These are phyloP conservation scores for Phytophthora constricta DNA, from an alignment of 352 stramenopile species.

Conservation along the genomic window DNA sequence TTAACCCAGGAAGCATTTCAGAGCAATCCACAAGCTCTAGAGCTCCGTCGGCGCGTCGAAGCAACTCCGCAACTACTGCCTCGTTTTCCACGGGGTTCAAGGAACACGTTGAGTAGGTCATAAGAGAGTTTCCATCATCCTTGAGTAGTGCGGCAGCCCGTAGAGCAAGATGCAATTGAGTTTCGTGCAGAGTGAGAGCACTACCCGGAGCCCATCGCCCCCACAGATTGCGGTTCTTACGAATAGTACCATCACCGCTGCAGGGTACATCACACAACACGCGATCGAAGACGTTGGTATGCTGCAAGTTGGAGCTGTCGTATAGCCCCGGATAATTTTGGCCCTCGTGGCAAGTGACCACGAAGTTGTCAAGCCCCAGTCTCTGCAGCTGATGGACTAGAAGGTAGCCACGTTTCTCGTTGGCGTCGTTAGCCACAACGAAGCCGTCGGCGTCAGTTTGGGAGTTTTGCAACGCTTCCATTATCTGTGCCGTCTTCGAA, in stretches of 20 bases:
- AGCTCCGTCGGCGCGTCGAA: constrained; percentile 86
- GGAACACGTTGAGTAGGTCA: constrained; percentile 97
- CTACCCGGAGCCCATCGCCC: constrained; percentile 88
- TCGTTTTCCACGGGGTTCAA: constrained; percentile 99
- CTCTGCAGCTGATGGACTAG: constrained; percentile 94
- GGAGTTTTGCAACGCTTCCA: constrained; percentile 76
- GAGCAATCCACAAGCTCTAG: constrained; percentile 91
- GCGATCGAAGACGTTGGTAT: constrained; percentile 93
- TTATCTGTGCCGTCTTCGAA: constrained; percentile 98
- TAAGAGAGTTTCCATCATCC: constrained; percentile 71
- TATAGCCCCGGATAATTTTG: constrained; percentile 95
- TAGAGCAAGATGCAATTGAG: constrained; percentile 94
- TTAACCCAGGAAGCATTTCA: constrained; percentile 52
- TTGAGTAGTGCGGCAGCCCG: constrained; percentile 90
- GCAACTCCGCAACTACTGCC: constrained; percentile 92
- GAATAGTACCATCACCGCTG: constrained; percentile 97
- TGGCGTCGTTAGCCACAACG: constrained; percentile 96
- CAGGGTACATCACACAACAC: constrained; percentile 99
- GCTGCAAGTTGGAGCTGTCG: constrained; percentile 32
- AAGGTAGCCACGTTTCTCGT: constrained; percentile 96
- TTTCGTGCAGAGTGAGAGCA: constrained; percentile 89
- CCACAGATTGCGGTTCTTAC: constrained; percentile 97
- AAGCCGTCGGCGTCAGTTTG: constrained; percentile 56
- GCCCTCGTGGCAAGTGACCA: constrained; percentile 94
- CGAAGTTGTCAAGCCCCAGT: constrained; percentile 71